phyloP scores from a whole-genome alignment of 2,329 filamentous ascomycete species.

The Cladosporium sp. region DNA sequence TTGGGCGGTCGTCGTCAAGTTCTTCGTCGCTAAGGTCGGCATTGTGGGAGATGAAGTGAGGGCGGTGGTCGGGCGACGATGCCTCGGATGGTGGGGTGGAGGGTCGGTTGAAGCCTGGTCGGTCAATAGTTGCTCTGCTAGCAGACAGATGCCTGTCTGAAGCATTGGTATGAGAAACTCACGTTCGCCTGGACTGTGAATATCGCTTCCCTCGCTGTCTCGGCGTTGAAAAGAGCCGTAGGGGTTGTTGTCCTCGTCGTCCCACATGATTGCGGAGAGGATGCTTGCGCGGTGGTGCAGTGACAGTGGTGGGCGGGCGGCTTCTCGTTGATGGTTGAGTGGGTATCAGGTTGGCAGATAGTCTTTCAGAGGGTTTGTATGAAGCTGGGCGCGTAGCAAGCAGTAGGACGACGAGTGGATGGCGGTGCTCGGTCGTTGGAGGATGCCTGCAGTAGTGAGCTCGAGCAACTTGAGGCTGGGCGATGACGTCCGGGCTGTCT shows the following conservation, averaged over 20 bases:
- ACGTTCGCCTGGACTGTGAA: conserved; percentile 28
- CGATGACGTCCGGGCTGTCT: too few relatives aligned
- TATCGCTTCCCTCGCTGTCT: conserved; percentile 69
- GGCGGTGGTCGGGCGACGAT: conserved; percentile 63
- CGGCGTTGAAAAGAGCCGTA: conserved; percentile 91
- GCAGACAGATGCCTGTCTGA: background rate
- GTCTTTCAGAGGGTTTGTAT: too few relatives aligned
- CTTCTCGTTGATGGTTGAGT: too few relatives aligned
- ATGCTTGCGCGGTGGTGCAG: too few relatives aligned
- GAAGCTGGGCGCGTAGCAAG: too few relatives aligned
- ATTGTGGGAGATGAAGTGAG: conserved; percentile 51
- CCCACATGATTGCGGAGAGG: conserved; percentile 67
- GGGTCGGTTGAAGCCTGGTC: conserved; percentile 55
- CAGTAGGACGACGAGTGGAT: too few relatives aligned
- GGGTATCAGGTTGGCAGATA: too few relatives aligned
- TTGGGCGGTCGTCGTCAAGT: conserved; percentile 47
- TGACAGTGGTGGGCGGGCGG: too few relatives aligned
- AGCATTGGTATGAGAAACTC: conserved; percentile 14
- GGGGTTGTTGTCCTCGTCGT: conserved; percentile 98
- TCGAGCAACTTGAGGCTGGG: too few relatives aligned
- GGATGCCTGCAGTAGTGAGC: too few relatives aligned
- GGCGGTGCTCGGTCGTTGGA: too few relatives aligned
- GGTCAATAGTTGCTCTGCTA: background rate
- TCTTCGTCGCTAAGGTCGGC: conserved; percentile 58
- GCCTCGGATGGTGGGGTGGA: conserved; percentile 66